Conservation (phyloP, 2,329 filamentous ascomycete species). For the Huntiella decipiens region DNA sequence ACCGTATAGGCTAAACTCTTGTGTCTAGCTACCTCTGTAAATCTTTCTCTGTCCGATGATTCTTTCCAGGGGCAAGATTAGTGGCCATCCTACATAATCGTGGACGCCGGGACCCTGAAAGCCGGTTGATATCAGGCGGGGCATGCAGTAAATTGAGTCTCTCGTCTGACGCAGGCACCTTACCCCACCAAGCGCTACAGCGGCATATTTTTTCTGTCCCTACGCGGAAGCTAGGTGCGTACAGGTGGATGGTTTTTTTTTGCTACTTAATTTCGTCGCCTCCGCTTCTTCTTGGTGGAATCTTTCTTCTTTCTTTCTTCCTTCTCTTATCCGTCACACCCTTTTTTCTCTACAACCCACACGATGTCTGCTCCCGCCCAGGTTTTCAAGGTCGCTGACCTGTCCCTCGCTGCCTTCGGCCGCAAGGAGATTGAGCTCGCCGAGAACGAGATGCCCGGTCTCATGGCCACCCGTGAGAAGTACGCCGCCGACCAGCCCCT, state of each 20-base stretch:
- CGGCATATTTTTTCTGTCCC: not conserved
- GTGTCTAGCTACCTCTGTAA: no score
- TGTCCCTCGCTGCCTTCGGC: constrained; percentile 92
- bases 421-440: constrained; percentile 98
- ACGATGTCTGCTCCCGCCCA: constrained; percentile 61
- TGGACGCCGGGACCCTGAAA: no score
- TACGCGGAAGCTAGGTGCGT: no score
- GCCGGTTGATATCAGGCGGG: no score
- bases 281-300: constrained; percentile 7
- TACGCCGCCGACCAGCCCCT: constrained; percentile 88
- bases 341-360: constrained; percentile 12
- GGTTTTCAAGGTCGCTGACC: constrained; percentile 97
- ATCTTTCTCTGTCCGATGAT: no score
- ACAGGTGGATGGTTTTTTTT: not conserved
- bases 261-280: constrained; percentile 8
- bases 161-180: no score
- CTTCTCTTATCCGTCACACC: constrained; percentile 10
- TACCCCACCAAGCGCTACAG: no score
- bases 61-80: no score
- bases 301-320: constrained; percentile 12
- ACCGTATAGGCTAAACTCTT: no score
- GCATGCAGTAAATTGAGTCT: no score
- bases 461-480: constrained; percentile 85
- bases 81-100: no score
- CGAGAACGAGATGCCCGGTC: constrained; percentile 92